Base-by-base conservation (phyloP, 768 basidiomycete genomes). In the Psilocybe cubensis region DNA sequence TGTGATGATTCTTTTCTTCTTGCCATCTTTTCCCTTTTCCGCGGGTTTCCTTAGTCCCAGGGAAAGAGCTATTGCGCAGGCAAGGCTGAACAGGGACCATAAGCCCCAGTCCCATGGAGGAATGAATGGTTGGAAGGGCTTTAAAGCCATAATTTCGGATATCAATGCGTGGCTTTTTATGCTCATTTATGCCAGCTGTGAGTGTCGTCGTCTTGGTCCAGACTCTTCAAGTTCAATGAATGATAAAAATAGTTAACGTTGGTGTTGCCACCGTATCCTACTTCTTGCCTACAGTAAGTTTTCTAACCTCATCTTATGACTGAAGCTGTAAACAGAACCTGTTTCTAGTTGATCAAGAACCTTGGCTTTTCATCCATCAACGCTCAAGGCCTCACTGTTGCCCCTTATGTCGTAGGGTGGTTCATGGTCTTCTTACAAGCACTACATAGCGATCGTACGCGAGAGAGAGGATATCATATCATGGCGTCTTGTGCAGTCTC, bases 41-140 rank as follows among this genome's bases (percentile, higher is more conserved):
- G 80, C 82, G 4, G 71, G 73, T 0, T 84, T 85, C 66, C 71
- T 86, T 4, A 80, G 75, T 10, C 79, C 77, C 1, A 76, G 81
- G 33, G 79, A 86, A 65, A 69, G 75, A 21, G 79, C 83, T 20
- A 85, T 85, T 41, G 83, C 83, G 2, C 81, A 83, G 66, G 82
- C 83, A n/a, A 74, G 83, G 9, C 64, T 85, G 17, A 79, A 83
- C 52, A 70, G 78, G 14, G 82, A 84, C 61, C 83, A 85, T 52
- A 82, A 76, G 56, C 83, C 83, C 17, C 78, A 78, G 45, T 83
- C 82, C 2, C 83, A 84, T 64, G 83, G 83, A 25, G 83, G 83
- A 18, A 81, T 83, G 81, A 76, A 68, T 18, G 83, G 82, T 17
- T 83, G 80, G 83, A 66, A 78, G 59, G 83, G 82, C 5, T 78